phyloP scores from a whole-genome alignment of 2,329 filamentous ascomycete genomes.

The Zasmidium citrigriseum region DNA sequence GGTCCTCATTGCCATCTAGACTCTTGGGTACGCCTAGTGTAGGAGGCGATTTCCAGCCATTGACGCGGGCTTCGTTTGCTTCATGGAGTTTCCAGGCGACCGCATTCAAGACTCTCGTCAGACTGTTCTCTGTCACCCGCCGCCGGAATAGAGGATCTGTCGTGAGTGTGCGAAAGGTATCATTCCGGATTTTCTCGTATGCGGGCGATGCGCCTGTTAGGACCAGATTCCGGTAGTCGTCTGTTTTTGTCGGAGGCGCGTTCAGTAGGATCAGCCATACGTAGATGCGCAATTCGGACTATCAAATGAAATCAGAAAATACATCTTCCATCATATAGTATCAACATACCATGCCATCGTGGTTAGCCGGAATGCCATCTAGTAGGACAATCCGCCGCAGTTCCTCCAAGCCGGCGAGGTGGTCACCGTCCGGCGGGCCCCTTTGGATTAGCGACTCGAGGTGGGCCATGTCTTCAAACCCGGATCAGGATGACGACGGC shows the following conservation, averaged over 20 bases:
- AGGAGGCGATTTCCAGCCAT: slow-evolving; percentile 52
- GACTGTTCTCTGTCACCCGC: slow-evolving; percentile 89
- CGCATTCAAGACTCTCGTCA: slow-evolving; percentile 92
- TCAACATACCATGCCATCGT: slow-evolving; percentile 74
- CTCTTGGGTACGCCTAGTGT: slow-evolving; percentile 51
- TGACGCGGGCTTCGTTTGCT: slow-evolving; percentile 61
- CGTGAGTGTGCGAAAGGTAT: slow-evolving; percentile 94
- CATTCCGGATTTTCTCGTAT: slow-evolving; percentile 96
- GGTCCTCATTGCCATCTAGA: slow-evolving; percentile 51
- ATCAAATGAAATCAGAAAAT: slow-evolving; percentile 5
- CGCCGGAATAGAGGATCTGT: slow-evolving; percentile 97
- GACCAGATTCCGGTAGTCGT: slow-evolving; percentile 85
- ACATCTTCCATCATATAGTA: not conserved
- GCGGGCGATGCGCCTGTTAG: slow-evolving; percentile 91
- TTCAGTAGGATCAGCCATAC: slow-evolving; percentile 94
- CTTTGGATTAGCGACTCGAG: slow-evolving; percentile 80
- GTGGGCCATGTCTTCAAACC: slow-evolving; percentile 31
- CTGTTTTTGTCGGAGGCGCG: slow-evolving; percentile 78
- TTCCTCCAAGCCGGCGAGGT: slow-evolving; percentile 66
- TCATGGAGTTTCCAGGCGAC: slow-evolving; percentile 93
- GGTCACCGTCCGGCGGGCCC: slow-evolving; percentile 72
- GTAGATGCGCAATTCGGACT: slow-evolving; percentile 94
- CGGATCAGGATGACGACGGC: not conserved
- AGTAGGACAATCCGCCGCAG: slow-evolving; percentile 72
- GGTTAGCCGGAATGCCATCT: slow-evolving; percentile 74